Evolutionary conservation across 2,329 filamentous ascomycete species (phyloP).

Genomic region (Colletotrichum nymphaeae): DNA sequence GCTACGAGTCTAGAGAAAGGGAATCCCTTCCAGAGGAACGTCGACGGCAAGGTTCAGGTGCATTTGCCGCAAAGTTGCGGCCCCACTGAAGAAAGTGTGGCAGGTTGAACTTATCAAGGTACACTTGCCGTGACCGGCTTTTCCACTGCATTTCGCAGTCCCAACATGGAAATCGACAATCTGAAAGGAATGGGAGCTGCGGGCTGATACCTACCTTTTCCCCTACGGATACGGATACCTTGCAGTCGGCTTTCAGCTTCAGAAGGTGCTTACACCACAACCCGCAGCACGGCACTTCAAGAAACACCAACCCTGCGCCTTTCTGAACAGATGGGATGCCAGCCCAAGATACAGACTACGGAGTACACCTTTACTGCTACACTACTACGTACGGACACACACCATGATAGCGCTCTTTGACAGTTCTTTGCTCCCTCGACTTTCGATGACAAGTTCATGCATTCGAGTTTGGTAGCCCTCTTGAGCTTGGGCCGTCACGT

Average conservation of each 20-base stretch:
- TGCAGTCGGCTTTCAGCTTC: too few relatives aligned
- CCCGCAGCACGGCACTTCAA: too few relatives aligned
- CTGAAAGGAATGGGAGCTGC: neutral
- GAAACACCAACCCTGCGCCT: too few relatives aligned
- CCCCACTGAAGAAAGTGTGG: conserved; percentile 26
- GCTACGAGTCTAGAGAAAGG: neutral
- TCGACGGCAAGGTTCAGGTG: neutral
- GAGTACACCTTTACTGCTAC: too few relatives aligned
- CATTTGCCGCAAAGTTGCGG: conserved; percentile 1
- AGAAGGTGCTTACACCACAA: too few relatives aligned
- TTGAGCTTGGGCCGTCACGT: conserved; percentile 21
- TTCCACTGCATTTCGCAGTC: neutral
- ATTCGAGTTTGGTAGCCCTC: neutral
- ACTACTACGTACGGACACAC: too few relatives aligned
- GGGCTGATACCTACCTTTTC: neutral
- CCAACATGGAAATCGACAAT: neutral
- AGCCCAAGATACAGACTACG: too few relatives aligned
- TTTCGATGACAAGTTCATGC: neutral
- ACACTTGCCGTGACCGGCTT: neutral
- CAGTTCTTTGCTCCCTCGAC: neutral
- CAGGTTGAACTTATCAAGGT: neutral
- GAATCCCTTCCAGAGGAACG: neutral
- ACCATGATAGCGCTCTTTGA: too few relatives aligned
- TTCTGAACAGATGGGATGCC: too few relatives aligned
- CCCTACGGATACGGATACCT: too few relatives aligned